These are phyloP conservation scores for Chlamydomonas urium DNA, from an alignment of 139 green algal genomes.

Conservation along the genomic window DNA sequence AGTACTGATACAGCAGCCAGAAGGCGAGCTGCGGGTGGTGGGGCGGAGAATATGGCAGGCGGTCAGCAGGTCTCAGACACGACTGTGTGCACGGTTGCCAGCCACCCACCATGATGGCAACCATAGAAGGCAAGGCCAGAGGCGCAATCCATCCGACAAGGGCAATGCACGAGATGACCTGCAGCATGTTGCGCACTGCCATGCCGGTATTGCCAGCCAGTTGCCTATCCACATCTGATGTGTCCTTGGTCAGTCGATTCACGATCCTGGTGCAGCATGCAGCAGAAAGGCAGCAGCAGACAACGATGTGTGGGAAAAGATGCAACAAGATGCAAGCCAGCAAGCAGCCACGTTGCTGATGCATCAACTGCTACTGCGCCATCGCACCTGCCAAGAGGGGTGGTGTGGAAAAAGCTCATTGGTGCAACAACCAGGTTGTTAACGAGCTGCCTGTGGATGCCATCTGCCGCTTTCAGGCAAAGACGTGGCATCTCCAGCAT, in stretches of 20 bases:
- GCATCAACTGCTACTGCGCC: too few relatives aligned
- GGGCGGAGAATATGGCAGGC: too few relatives aligned
- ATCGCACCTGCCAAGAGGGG: conserved; percentile 59
- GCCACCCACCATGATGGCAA: conserved; percentile 56
- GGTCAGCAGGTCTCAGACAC: too few relatives aligned
- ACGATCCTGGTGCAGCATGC: too few relatives aligned
- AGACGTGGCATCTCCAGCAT: conserved; percentile 32
- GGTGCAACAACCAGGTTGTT: conserved; percentile 51
- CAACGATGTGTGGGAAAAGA: neutral
- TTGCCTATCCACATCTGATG: conserved; percentile 49
- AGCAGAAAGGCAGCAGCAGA: neutral
- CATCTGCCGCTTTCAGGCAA: conserved; percentile 18
- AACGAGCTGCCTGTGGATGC: conserved; percentile 34
- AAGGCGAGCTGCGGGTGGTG: too few relatives aligned
- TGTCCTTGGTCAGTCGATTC: conserved; percentile 76
- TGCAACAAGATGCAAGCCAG: too few relatives aligned
- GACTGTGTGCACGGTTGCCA: too few relatives aligned
- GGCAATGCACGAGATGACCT: conserved; percentile 59
- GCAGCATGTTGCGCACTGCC: conserved; percentile 35
- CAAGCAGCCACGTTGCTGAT: too few relatives aligned
- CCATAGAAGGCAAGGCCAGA: conserved; percentile 61
- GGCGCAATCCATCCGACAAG: conserved; percentile 55
- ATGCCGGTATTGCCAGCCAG: conserved; percentile 37
- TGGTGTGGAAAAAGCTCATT: conserved; percentile 87
- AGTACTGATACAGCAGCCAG: conserved; percentile 62